Evolutionary conservation across 2,329 filamentous ascomycete species (phyloP).

Genomic region (Nigrospora sphaerica): DNA sequence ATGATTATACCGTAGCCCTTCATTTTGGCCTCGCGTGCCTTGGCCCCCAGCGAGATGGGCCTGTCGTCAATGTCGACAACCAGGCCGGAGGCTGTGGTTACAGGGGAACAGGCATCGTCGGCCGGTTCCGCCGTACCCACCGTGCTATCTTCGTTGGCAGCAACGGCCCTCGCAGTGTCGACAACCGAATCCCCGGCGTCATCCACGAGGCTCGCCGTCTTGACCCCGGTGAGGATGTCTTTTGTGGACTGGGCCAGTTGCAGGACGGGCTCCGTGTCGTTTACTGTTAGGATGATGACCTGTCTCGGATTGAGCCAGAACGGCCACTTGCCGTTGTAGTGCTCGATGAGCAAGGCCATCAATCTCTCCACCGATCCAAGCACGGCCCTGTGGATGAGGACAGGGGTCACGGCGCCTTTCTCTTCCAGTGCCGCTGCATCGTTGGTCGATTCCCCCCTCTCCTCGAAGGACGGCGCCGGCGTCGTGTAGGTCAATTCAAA

Average conservation of each 20-base stretch:
- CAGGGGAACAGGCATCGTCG: conserved; percentile 27
- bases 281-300: conserved; percentile 66
- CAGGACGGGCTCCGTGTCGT: conserved; percentile 48
- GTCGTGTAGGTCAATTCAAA: conserved; percentile 72
- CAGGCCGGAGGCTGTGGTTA: conserved; percentile 52
- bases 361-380: conserved; percentile 79
- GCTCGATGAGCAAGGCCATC: conserved; percentile 79
- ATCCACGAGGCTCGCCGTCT: conserved; percentile 20
- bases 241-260: conserved; percentile 39
- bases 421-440: conserved; percentile 39
- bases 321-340: conserved; percentile 73
- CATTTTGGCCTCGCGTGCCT: conserved; percentile 63
- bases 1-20: conserved; percentile 70
- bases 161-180: conserved; percentile 50
- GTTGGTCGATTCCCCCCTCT: conserved; percentile 39
- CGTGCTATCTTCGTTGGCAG: conserved; percentile 63
- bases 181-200: conserved; percentile 30
- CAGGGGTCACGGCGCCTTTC: conserved; percentile 60
- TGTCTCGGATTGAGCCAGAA: conserved; percentile 86
- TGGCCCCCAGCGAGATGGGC: conserved; percentile 55
- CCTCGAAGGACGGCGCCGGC: conserved; percentile 57
- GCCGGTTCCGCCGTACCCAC: not conserved
- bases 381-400: conserved; percentile 79
- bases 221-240: conserved; percentile 40
- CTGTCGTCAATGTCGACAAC: conserved; percentile 65